These are phyloP conservation scores for Tricholoma furcatifolium DNA, from an alignment of 768 basidiomycete genomes.

Conservation along the genomic window DNA sequence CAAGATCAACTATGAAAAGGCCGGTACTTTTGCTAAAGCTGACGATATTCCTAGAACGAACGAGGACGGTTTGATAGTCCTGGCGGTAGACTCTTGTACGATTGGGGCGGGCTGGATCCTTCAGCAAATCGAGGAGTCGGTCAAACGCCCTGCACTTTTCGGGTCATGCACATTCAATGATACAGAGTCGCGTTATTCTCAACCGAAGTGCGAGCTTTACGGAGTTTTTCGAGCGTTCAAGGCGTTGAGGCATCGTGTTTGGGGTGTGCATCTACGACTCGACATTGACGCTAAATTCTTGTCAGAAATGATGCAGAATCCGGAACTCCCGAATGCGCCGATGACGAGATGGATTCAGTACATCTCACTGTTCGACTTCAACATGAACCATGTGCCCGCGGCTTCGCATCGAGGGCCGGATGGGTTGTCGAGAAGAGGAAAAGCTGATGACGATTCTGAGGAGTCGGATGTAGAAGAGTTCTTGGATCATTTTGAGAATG, in stretches of 20 bases:
- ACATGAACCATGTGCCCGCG: neutral
- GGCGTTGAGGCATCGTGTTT: neutral
- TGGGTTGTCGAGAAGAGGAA: no score
- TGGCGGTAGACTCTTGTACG: conserved; percentile 31
- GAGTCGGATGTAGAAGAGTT: no score
- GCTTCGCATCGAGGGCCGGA: neutral
- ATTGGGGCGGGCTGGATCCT: conserved; percentile 27
- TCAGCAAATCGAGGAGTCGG: no score
- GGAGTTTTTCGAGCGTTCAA: neutral
- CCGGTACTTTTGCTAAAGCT: neutral
- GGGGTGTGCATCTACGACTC: neutral
- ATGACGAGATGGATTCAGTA: no score
- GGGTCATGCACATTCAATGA: neutral
- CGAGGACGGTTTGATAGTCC: conserved; percentile 24
- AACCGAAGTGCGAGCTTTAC: no score
- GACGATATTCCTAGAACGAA: no score
- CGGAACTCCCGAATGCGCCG: no score
- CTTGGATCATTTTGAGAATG: no score
- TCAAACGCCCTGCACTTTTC: neutral
- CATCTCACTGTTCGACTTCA: no score
- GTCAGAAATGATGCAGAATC: no score
- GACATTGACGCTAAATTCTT: no score
- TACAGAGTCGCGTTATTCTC: neutral
- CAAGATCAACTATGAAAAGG: conserved; percentile 28
- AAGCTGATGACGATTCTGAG: no score